A percentile compares a stretch with the other conserved stretches of the same genome.
Evolutionary conservation across 2,329 filamentous ascomycete genomes (phyloP).

Genomic region (Penicillium sp.): DNA sequence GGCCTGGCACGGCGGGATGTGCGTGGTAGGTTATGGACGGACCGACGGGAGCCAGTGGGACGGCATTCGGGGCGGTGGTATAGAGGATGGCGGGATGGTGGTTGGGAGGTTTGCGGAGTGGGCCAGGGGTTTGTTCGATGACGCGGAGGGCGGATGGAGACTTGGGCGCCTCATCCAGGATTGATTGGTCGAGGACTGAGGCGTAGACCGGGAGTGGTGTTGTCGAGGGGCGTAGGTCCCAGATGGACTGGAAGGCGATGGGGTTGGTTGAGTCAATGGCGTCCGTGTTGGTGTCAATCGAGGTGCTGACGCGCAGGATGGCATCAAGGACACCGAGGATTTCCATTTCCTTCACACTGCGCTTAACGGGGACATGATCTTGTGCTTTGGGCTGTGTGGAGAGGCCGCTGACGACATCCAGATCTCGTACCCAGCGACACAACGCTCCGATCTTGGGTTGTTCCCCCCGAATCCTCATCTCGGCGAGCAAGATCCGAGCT

Average conservation of each 20-base stretch:
- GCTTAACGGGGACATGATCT: conserved; percentile 19
- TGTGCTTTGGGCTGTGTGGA: conserved; percentile 55
- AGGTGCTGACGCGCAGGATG: conserved; percentile 63
- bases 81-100: conserved; percentile 66
- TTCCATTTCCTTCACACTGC: conserved; percentile 51
- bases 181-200: conserved; percentile 60
- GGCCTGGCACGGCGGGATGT: conserved; percentile 63
- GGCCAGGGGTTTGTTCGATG: conserved; percentile 62
- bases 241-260: conserved; percentile 60
- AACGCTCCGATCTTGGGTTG: conserved; percentile 67
- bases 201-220: conserved; percentile 52
- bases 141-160: conserved; percentile 49
- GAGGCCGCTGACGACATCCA: conserved; percentile 67
- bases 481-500: conserved; percentile 64
- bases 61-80: conserved; percentile 58
- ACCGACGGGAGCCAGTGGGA: conserved; percentile 50
- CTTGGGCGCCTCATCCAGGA: conserved; percentile 44
- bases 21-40: conserved; percentile 56
- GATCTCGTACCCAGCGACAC: conserved; percentile 70
- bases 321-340: conserved; percentile 63
- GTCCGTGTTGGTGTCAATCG: conserved; percentile 50
- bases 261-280: conserved; percentile 43
- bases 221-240: conserved; percentile 56
- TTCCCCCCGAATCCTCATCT: conserved; percentile 67
- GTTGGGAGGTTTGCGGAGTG: conserved; percentile 66